Evolutionary conservation across 345 rosid genomes (phyloP).

Genomic region (Firmiana major): DNA sequence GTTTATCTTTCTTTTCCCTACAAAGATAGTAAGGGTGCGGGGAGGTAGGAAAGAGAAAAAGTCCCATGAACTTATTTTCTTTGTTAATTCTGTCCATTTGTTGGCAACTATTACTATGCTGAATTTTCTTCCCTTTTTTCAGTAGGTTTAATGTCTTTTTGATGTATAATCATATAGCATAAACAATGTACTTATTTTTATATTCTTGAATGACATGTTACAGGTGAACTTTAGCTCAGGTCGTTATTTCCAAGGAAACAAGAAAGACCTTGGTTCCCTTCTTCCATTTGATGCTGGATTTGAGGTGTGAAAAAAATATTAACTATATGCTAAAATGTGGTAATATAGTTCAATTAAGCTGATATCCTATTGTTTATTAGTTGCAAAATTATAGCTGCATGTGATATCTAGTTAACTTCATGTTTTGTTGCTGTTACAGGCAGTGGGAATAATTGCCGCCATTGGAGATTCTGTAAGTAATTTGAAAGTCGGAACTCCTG

Average conservation of each 20-base stretch:
- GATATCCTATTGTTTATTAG: conserved; percentile 9
- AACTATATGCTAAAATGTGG: neutral
- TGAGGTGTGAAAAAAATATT: conserved; percentile 46
- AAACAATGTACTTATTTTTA: neutral
- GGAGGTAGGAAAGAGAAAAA: neutral
- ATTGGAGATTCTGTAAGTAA: conserved; percentile 70
- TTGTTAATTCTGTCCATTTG: neutral
- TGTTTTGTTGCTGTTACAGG: conserved; percentile 39
- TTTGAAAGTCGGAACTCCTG: conserved; percentile 85
- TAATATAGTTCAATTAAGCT: neutral
- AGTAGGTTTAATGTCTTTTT: neutral
- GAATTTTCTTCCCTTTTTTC: neutral
- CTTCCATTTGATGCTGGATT: conserved; percentile 97
- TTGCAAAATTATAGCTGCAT: neutral
- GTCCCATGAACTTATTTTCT: neutral
- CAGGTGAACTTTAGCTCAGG: conserved; percentile 98
- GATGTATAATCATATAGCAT: neutral
- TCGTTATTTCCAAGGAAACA: conserved; percentile 62
- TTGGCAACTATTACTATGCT: neutral
- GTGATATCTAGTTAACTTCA: neutral
- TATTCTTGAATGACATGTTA: conserved; percentile 9
- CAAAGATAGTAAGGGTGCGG: neutral
- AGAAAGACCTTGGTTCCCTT: conserved; percentile 36
- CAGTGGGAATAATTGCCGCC: conserved; percentile 86
- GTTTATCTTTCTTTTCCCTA: neutral